A percentile compares a stretch with the other conserved stretches of the same genome.
Evolutionary conservation across 345 rosid species (phyloP).

Genomic region (Hypericum androsaemum): DNA sequence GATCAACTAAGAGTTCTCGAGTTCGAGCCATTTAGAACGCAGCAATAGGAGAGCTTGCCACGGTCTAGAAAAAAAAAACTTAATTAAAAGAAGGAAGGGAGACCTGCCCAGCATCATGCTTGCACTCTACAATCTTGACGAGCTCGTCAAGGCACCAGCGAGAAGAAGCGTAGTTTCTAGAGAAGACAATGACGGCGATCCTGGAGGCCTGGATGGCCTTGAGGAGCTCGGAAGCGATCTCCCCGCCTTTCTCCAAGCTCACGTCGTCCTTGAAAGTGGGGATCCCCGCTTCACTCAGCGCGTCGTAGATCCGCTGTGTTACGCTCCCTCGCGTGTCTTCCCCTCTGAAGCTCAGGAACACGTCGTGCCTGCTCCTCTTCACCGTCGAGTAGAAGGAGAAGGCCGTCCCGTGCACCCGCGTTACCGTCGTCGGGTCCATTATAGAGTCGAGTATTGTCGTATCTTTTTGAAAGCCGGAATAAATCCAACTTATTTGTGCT

Average conservation of each 20-base stretch:
- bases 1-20: too few species aligned
- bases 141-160: slow-evolving; percentile 4
- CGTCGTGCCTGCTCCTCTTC: not conserved
- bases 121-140: slow-evolving; percentile 1
- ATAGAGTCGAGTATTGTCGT: not conserved
- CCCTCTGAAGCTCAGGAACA: not conserved
- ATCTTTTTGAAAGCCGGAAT: not conserved
- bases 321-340: not conserved
- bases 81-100: not conserved
- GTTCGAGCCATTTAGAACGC: too few species aligned
- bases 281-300: not conserved
- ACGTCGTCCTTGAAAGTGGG: slow-evolving; percentile 1
- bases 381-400: not conserved
- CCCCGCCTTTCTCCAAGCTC: not conserved
- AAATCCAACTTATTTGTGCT: not conserved
- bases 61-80: too few species aligned
- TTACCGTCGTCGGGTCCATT: not conserved
- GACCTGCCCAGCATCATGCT: not conserved
- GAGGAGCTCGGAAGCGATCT: not conserved
- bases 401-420: not conserved
- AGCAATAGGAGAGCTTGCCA: too few species aligned
- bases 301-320: not conserved
- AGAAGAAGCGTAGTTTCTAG: not conserved
- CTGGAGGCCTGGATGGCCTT: not conserved
- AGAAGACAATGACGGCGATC: not conserved